Conservation (phyloP, 331 rosid genomes). For the Acacia pycnantha region DNA sequence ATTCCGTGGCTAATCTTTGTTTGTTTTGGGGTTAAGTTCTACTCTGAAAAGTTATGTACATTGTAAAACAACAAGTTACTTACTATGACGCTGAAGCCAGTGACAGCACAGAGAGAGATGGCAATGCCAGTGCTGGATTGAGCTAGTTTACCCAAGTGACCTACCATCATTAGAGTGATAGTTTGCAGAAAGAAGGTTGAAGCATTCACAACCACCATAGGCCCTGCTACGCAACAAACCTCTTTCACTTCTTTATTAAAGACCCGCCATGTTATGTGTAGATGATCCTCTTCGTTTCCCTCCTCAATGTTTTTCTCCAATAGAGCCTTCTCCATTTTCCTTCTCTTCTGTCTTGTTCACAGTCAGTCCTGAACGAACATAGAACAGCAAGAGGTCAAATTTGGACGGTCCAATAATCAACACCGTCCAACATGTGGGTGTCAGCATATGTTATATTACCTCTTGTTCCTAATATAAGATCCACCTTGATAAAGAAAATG, state of each 20-base stretch:
- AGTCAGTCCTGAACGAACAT: no score
- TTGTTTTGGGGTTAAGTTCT: no score
- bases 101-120: conserved; percentile 31
- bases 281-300: neutral
- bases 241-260: conserved; percentile 45
- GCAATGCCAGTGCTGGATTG: conserved; percentile 79
- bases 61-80: conserved; percentile 6
- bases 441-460: no score
- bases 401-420: neutral
- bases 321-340: neutral
- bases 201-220: conserved; percentile 57
- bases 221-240: conserved; percentile 51
- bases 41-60: no score
- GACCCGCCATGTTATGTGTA: conserved; percentile 27
- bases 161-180: conserved; percentile 74
- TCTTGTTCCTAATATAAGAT: no score
- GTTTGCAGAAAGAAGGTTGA: conserved; percentile 67
- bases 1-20: no score
- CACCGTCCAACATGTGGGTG: no score
- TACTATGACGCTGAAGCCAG: conserved; percentile 66
- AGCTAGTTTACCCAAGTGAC: conserved; percentile 65
- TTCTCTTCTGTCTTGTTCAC: neutral
- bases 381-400: no score
- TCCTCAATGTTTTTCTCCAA: conserved; percentile 21
- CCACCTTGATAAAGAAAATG: no score